phyloP scores from a whole-genome alignment of 2,329 filamentous ascomycete species.

The Arthroderma uncinatum region DNA sequence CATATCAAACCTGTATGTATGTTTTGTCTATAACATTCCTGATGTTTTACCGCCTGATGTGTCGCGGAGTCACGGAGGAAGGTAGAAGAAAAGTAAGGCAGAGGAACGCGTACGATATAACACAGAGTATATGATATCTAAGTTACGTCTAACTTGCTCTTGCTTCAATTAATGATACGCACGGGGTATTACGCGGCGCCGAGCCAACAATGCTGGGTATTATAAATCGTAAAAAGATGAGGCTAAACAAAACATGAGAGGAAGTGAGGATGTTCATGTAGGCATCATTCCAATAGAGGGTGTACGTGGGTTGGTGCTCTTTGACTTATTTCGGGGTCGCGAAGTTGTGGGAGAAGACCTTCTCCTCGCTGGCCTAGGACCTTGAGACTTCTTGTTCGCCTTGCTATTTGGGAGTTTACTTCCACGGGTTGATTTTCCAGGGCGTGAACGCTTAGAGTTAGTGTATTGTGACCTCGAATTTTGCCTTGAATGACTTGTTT shows the following conservation, averaged over 20 bases:
- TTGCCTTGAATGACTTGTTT: background rate
- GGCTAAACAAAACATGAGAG: background rate
- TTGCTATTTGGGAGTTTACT: background rate
- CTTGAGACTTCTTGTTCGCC: conserved; percentile 7
- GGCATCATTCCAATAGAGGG: conserved; percentile 31
- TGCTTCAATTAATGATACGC: background rate
- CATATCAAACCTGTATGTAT: too few relatives aligned
- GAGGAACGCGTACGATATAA: background rate
- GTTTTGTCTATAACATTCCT: too few relatives aligned
- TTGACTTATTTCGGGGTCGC: conserved; percentile 9
- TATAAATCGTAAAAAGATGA: background rate
- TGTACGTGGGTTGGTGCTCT: conserved; percentile 9
- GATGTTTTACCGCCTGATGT: background rate
- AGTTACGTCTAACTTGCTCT: background rate
- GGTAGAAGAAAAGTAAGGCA: background rate
- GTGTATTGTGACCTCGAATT: background rate
- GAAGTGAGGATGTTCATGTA: conserved; percentile 19
- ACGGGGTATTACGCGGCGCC: background rate
- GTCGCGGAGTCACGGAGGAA: background rate
- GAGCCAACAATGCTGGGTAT: background rate
- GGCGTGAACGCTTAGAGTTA: conserved; percentile 5
- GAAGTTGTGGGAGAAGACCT: conserved; percentile 6
- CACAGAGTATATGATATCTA: too few relatives aligned
- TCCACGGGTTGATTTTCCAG: background rate
- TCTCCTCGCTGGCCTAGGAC: background rate